Percentiles rank a stretch among this genome's conserved stretches.
Conservation (phyloP, 805 yeast genomes). For the Wickerhamiella spandovensis region DNA sequence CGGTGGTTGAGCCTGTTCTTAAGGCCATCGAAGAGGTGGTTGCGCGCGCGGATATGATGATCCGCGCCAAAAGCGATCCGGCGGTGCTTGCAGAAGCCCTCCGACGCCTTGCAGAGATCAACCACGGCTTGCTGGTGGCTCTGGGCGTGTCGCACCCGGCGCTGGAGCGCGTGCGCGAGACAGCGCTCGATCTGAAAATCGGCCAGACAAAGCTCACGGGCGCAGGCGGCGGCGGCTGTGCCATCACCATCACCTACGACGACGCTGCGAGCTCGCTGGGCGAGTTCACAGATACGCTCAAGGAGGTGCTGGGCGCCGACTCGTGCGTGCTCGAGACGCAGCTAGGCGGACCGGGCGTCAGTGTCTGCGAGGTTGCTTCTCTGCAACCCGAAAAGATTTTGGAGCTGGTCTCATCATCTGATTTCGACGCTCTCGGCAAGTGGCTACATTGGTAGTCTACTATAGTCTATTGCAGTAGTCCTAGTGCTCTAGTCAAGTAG, state of each 20-base stretch:
- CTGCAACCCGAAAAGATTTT: not conserved
- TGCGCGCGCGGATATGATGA: constrained; percentile 52
- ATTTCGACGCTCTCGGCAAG: not conserved
- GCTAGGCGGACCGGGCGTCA: constrained; percentile 87
- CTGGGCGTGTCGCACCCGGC: constrained; percentile 89
- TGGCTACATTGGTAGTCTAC: constrained; percentile 12
- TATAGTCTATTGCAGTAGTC: no score
- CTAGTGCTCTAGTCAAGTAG: no score
- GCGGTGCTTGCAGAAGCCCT: constrained; percentile 21
- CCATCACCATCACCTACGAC: constrained; percentile 61
- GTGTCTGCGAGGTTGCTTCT: constrained; percentile 19
- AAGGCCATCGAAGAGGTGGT: constrained; percentile 68
- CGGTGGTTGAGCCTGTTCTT: constrained; percentile 42
- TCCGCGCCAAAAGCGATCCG: constrained; percentile 36
- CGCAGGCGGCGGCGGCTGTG: constrained; percentile 99
- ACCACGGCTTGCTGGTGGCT: constrained; percentile 77
- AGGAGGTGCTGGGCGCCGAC: constrained; percentile 32
- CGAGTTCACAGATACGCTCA: constrained; percentile 23
- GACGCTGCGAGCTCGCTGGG: constrained; percentile 21
- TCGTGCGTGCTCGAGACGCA: constrained; percentile 67
- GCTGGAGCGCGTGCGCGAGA: constrained; percentile 58
- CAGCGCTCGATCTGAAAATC: constrained; percentile 47
- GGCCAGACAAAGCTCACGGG: constrained; percentile 94
- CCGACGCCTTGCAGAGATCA: constrained; percentile 49
- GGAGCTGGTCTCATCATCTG: not conserved